Evolutionary conservation across 1,284 basidiomycete genomes (phyloP).

Genomic region (Polyporus tsugae): DNA sequence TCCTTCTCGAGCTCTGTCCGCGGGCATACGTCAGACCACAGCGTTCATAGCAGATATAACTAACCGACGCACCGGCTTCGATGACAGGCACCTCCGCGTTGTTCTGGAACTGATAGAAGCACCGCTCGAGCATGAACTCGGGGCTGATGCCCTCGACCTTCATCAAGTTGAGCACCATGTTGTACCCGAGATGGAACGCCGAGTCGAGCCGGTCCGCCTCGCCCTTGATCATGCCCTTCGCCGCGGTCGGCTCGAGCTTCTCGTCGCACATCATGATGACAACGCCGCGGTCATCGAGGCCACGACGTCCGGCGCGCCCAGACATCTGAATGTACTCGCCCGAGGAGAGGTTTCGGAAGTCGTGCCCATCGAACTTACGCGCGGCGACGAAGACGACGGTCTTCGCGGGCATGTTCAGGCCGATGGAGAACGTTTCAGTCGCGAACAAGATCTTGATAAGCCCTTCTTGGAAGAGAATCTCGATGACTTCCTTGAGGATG

Average conservation of each 20-base stretch:
- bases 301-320: slow-evolving; percentile 96
- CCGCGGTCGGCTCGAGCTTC: slow-evolving; percentile 92
- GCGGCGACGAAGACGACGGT: slow-evolving; percentile 98
- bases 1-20: slow-evolving; percentile 76
- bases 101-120: slow-evolving; percentile 99
- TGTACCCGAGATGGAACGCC: slow-evolving; percentile 99
- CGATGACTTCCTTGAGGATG: slow-evolving; percentile 98
- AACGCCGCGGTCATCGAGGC: slow-evolving; percentile 97
- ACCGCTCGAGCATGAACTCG: slow-evolving; percentile 97
- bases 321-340: slow-evolving; percentile 99
- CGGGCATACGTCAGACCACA: neutral
- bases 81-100: slow-evolving; percentile 88
- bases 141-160: slow-evolving; percentile 98
- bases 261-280: slow-evolving; percentile 99
- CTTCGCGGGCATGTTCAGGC: slow-evolving; percentile 99
- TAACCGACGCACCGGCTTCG: slow-evolving; percentile 75
- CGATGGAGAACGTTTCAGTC: slow-evolving; percentile 99
- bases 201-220: slow-evolving; percentile 98
- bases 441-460: slow-evolving; percentile 99
- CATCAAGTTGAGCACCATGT: slow-evolving; percentile 99
- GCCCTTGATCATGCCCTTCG: slow-evolving; percentile 98
- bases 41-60: neutral
- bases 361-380: slow-evolving; percentile 95
- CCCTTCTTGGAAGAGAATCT: slow-evolving; percentile 99
- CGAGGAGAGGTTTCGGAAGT: slow-evolving; percentile 90